Evolutionary conservation across 106 monocot genomes (phyloP), one percentile per base, ranked within the genome.

Genomic region (Cymbidium sinense): DNA sequence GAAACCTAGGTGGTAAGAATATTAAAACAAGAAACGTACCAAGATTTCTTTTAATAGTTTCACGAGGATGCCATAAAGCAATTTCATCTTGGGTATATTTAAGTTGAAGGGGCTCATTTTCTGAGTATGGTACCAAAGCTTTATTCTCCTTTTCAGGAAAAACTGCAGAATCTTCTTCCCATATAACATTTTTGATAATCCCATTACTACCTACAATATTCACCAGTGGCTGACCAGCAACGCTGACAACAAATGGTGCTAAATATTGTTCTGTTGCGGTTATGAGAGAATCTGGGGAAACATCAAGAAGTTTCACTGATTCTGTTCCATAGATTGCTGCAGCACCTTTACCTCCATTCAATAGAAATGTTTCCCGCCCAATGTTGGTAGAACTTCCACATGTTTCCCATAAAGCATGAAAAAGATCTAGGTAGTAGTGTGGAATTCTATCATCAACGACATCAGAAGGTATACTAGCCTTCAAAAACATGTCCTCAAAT

Each of bases 401-500:
- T 75, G 91, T 94, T 70, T 98, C 94, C 98, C 98, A 98, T 54
- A 98, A 82, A 70, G 98, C 94, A 85, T 90, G 85, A 70, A 94
- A 98, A 1, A 98, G 75, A 76, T 90, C 91, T 13, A 79, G 70
- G 62, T 86, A 80, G 78, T 96, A 94, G 7, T 52, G 61, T 1
- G 82, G 15, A 65, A 82, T 70, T 28, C 15, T 50, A 50, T 87
- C 86, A 75, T 81, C 79, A 18, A 64, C 44, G 47, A 90, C 78
- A 83, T 86, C 82, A 61, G 81, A 50, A 28, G 98, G 98, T 58
- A 87, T 12, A 50, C 5, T 70, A 76, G 84, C 77, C 86, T 82
- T 98, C 28, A 92, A 82, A 84, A 98, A 98, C 94, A 94, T 90
- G 84, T 98, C 98, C 77, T 94, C 98, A 41, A 98, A 88, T 69